Base-by-base conservation (phyloP, 2,329 filamentous ascomycete genomes). In the Diaporthe eres region DNA sequence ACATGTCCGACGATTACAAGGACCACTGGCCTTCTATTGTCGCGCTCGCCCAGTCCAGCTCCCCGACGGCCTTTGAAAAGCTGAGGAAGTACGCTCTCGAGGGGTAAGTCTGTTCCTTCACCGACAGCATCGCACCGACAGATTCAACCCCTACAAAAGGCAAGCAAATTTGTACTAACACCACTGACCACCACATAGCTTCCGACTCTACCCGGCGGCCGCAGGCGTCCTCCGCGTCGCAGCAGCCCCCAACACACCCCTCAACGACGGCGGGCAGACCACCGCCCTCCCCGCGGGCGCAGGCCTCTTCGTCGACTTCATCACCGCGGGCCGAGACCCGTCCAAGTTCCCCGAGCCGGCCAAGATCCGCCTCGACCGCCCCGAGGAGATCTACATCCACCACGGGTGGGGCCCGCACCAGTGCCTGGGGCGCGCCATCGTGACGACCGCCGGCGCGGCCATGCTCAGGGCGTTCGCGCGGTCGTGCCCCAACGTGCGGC, bases 351-450 rank as follows among this genome's bases (percentile, higher is more conserved):
- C 60, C 25, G 39, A 65, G n/a, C 60, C 60, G 12, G 12, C 4
- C 4, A 47, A 31, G 60, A 22, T 65, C 39, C 60, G 60, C 15
- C 39, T 65, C 39, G 60, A 65, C 60, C 25, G 60, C 25, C 60
- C 60, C 1, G 60, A 65, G 25, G 60, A 47, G 39, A 47, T 5
- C 15, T 65, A 65, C 39, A 65, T 65, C 39, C 60, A 65, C 25
- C 60, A 65, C 60, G 60, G 60, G 10, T 65, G 60, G 60, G 60
- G 60, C 39, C 39, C 39, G 25, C 60, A 65, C 60, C 39, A 65
- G 39, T 65, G 60, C 39, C 39, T 65, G 39, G 60, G 60, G 15
- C 60, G 39, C 17, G 60, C 60, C 10, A 65, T 47, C 25, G n/a
- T 39, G 39, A 65, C 39, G 15, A 44, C 60, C 2, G 60, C 60